Evolutionary conservation across 768 basidiomycete species (phyloP), one percentile per base, ranked within the genome.

Genomic region (Agaricus subrufescens): DNA sequence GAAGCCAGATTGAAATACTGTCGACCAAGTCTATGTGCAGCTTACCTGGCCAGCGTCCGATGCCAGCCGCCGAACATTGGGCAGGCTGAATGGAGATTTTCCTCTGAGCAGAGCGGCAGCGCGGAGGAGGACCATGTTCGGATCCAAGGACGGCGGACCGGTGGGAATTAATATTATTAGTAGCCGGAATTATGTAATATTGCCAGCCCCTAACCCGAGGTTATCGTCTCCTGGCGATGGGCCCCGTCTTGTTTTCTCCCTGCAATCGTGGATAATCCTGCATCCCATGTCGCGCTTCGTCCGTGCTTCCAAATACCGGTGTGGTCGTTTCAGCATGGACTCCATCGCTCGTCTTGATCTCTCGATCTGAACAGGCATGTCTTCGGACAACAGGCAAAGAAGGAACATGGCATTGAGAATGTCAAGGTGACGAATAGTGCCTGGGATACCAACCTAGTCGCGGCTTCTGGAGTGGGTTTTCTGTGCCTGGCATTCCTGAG

Each of bases 401-500:
- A 91, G 67, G 90, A 93, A 68, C 77, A 89, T 62, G 74, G 81
- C 23, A 71, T 86, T 59, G 91, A 94, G 67, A 94, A 93, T 60
- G 75, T 93, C 62, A 94, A 94, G 69, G 79, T 93, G 15, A 87
- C 91, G 48, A 87, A 84, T 70, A 91, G 85, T 62, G 94, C 96
- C 8, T 98, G 93, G 94, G 96, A 98, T 69, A 98, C 96, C 44
- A 96, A 98, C 69, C 73, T 98, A 59, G 77, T 97, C 61, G 79
- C 89, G 58, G 90, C 92, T 10, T 94, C 92, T 60, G 86, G 79
- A 44, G 90, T 93, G 67, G 67, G 84, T 70, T 38, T 38, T 19
- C 15, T 8, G 27, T 31, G 12, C 31, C 25, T 34, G 30, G 11
- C 19, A 10, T 14, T 37, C 25, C 34, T 19, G 11, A 23, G 4